Conservation (phyloP, 1,139 yeast species). For the Taphrina pruni region DNA sequence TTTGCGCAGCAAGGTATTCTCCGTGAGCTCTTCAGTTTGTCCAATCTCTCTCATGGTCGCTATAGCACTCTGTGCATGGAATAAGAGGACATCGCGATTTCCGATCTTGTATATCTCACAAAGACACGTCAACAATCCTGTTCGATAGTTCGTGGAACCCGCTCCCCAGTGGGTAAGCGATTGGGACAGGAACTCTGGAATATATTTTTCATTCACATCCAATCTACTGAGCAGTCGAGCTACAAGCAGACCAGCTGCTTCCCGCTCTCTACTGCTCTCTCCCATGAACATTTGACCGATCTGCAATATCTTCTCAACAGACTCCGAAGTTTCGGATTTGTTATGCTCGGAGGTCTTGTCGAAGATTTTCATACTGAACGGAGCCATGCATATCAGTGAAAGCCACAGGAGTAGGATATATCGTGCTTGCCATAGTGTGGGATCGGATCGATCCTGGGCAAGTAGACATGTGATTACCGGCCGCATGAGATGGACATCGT, state of each 20-base stretch:
- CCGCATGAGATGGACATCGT: slow-evolving; percentile 62
- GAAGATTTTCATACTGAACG: slow-evolving; percentile 65
- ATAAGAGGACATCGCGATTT: slow-evolving; percentile 29
- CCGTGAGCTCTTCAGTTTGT: slow-evolving; percentile 12
- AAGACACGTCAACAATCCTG: slow-evolving; percentile 30
- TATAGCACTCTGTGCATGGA: slow-evolving; percentile 1
- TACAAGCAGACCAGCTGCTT: slow-evolving; percentile 56
- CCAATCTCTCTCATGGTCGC: slow-evolving; percentile 9
- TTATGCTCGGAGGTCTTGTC: slow-evolving; percentile 19
- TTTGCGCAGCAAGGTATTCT: slow-evolving; percentile 44
- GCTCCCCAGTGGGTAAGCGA: slow-evolving; percentile 9
- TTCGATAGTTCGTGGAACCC: slow-evolving; percentile 17
- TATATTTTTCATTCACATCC: slow-evolving; percentile 48
- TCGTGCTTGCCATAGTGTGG: slow-evolving; percentile 60
- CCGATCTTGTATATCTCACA: slow-evolving; percentile 31
- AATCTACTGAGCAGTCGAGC: slow-evolving; percentile 56
- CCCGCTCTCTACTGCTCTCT: slow-evolving; percentile 59
- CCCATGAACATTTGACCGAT: slow-evolving; percentile 53
- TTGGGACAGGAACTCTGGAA: slow-evolving; percentile 20
- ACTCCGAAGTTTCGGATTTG: background rate
- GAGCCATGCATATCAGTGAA: slow-evolving; percentile 68
- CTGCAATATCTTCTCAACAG: slow-evolving; percentile 52
- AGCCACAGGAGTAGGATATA: slow-evolving; percentile 76
- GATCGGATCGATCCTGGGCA: slow-evolving; percentile 41
- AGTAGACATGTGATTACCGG: slow-evolving; percentile 46